These are phyloP conservation scores for Boechera stricta DNA, from an alignment of 345 rosid genomes.

Conservation along the genomic window DNA sequence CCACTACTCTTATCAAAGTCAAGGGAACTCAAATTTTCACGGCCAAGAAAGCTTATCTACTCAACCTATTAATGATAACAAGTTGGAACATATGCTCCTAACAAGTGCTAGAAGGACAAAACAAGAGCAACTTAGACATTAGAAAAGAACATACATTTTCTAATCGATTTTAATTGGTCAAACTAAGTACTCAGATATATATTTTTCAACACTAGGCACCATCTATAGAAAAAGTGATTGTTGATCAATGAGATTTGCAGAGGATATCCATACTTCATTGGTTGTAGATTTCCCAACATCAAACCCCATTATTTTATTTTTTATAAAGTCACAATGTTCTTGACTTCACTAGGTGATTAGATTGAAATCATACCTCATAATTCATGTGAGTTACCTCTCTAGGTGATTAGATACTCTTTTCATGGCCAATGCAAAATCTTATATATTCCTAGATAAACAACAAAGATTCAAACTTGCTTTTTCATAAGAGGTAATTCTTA, in stretches of 20 bases:
- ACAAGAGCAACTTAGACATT: not conserved
- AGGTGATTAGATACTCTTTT: not conserved
- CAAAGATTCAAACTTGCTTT: not conserved
- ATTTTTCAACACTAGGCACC: not conserved
- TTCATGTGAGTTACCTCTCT: not conserved
- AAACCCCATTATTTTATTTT: not conserved
- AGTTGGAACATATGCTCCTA: not conserved
- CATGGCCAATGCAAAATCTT: not conserved
- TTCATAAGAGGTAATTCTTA: not conserved
- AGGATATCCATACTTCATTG: not conserved
- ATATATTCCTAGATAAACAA: not conserved
- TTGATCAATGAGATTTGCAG: not conserved
- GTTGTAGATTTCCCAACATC: not conserved
- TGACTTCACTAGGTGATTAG: not conserved
- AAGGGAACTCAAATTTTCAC: not conserved
- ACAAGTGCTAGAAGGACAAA: not conserved
- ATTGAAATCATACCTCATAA: not conserved
- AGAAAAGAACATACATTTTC: not conserved
- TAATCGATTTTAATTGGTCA: not conserved
- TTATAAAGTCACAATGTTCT: not conserved
- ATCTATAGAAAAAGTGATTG: not conserved
- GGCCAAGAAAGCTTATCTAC: not conserved
- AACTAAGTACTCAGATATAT: not conserved
- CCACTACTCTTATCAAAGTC: not conserved
- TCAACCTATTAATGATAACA: not conserved